Conservation (phyloP, 345 rosid genomes). For the Rhodamnia rubescens region DNA sequence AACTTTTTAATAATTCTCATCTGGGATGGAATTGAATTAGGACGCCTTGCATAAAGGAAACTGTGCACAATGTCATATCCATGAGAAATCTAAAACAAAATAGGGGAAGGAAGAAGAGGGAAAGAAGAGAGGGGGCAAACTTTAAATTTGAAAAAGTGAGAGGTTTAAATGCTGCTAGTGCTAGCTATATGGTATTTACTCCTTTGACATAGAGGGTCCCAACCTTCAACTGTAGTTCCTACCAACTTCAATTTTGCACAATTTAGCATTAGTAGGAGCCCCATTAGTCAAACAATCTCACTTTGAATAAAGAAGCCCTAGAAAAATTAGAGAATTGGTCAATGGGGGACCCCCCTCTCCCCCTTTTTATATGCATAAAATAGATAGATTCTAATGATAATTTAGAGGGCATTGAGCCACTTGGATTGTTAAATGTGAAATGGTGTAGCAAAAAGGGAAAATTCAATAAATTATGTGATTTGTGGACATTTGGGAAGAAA, state of each 20-base stretch:
- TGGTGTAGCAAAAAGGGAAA: neutral
- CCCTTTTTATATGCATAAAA: neutral
- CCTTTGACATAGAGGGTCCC: neutral
- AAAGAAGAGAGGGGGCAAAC: neutral
- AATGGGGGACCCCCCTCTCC: neutral
- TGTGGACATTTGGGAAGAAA: neutral
- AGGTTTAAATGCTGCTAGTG: neutral
- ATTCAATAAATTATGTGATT: neutral
- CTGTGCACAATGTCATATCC: neutral
- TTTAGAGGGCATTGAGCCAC: neutral
- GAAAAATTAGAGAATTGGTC: neutral
- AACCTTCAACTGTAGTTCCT: neutral
- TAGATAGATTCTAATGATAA: neutral
- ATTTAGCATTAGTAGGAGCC: neutral
- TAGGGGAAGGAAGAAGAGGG: neutral
- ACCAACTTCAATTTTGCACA: neutral
- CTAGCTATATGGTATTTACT: neutral
- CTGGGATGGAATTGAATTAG: neutral
- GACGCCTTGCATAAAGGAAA: neutral
- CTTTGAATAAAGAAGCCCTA: neutral
- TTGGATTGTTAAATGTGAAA: neutral
- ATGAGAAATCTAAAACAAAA: neutral
- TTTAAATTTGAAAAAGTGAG: neutral
- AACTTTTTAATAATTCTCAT: neutral
- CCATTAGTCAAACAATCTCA: neutral